phyloP scores from a whole-genome alignment of 257 asterid genomes.

The Catharanthus roseus region DNA sequence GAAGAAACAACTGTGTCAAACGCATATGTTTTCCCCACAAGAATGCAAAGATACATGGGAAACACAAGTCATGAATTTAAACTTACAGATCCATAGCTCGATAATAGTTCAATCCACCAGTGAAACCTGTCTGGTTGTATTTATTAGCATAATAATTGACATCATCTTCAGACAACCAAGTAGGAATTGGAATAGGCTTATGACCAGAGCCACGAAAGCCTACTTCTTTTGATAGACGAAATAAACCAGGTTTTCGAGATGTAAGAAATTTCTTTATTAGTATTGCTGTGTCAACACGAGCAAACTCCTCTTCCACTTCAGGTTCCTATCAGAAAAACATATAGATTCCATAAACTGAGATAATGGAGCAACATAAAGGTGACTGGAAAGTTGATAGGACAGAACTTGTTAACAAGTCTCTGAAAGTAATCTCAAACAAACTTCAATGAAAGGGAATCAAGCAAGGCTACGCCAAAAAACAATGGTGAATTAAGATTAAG shows the following conservation, averaged over 20 bases:
- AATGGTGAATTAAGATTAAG: neutral
- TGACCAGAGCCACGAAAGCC: conserved; percentile 66
- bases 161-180: conserved; percentile 89
- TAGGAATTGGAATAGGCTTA: conserved; percentile 52
- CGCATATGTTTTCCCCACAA: neutral
- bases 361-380: neutral
- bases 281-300: conserved; percentile 46
- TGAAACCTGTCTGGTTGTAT: conserved; percentile 64
- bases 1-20: neutral
- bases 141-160: conserved; percentile 57
- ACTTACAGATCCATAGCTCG: conserved; percentile 86
- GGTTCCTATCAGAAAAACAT: conserved; percentile 40
- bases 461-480: neutral
- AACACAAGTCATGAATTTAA: neutral
- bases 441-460: neutral
- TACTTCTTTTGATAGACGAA: conserved; percentile 45
- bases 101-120: conserved; percentile 90
- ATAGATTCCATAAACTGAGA: neutral
- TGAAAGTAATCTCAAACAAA: neutral
- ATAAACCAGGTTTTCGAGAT: conserved; percentile 46
- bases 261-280: conserved; percentile 52
- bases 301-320: conserved; percentile 76
- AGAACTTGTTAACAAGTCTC: neutral
- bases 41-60: neutral
- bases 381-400: no score